phyloP scores from a whole-genome alignment of 2,329 filamentous ascomycete species.

The Aspergillus candidus region DNA sequence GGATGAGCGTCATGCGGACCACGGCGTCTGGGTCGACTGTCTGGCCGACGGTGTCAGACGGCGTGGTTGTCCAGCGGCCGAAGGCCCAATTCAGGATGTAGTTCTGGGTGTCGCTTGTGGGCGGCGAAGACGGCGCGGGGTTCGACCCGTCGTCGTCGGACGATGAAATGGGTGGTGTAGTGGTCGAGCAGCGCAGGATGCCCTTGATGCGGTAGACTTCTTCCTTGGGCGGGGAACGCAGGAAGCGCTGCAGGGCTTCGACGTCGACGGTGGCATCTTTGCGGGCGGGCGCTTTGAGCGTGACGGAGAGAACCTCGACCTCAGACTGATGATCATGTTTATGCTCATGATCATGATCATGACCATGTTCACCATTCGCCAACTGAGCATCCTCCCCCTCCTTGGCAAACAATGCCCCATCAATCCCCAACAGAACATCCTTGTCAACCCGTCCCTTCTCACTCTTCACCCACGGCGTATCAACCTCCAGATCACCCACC shows the following conservation, averaged over 20 bases:
- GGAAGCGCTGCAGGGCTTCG: conserved; percentile 57
- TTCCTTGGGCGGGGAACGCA: conserved; percentile 75
- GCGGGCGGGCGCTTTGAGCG: conserved; percentile 46
- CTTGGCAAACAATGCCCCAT: conserved; percentile 60
- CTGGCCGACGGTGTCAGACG: conserved; percentile 38
- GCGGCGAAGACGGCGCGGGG: conserved; percentile 2
- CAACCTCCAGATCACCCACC: conserved; percentile 72
- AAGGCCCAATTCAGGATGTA: conserved; percentile 99
- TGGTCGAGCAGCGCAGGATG: conserved; percentile 44
- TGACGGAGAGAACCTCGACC: conserved; percentile 85
- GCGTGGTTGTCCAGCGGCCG: conserved; percentile 86
- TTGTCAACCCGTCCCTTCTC: conserved; percentile 71
- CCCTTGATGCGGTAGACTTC: conserved; percentile 95
- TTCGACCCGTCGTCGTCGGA: conserved; percentile 35
- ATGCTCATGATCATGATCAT: conserved; percentile 31
- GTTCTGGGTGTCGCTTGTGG: conserved; percentile 37
- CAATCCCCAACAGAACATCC: conserved; percentile 78
- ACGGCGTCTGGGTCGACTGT: conserved; percentile 27
- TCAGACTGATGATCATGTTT: conserved; percentile 65
- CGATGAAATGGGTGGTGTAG: conserved; percentile 41
- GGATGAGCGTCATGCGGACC: conserved; percentile 41
- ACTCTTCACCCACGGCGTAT: conserved; percentile 79
- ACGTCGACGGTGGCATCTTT: conserved; percentile 48
- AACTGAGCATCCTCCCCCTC: conserved; percentile 23
- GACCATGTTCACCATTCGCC: too few relatives aligned